phyloP scores from a whole-genome alignment of 192 early-diverging fungal species.

The Tieghemiomyces parasiticus region DNA sequence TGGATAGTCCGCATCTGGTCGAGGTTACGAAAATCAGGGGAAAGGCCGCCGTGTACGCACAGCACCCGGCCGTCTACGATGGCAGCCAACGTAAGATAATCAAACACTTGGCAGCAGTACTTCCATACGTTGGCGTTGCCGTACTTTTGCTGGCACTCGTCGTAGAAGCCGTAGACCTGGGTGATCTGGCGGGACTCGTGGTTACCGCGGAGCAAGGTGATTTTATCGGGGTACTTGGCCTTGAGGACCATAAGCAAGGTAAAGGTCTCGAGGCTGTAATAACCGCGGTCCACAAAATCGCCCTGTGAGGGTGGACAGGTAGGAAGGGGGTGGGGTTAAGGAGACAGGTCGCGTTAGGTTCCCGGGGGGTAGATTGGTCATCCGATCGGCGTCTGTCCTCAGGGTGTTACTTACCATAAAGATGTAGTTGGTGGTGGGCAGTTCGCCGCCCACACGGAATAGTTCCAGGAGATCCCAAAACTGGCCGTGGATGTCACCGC shows the following conservation, averaged over 20 bases:
- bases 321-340: no score
- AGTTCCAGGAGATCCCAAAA: constrained; percentile 94
- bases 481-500: constrained; percentile 97
- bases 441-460: constrained; percentile 89
- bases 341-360: no score
- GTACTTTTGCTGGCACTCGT: constrained; percentile 89
- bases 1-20: constrained; percentile 93
- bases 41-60: constrained; percentile 88
- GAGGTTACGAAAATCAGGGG: constrained; percentile 81
- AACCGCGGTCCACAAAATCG: constrained; percentile 98
- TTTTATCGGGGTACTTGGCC: constrained; percentile 93
- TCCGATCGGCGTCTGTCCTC: no score
- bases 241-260: constrained; percentile 85
- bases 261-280: constrained; percentile 94
- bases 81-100: constrained; percentile 80
- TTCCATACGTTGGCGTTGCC: constrained; percentile 94
- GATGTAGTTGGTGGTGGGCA: constrained; percentile 89
- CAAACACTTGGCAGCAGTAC: constrained; percentile 87
- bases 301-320: no score
- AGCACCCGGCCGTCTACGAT: constrained; percentile 87
- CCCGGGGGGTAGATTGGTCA: no score
- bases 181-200: constrained; percentile 97
- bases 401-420: no score
- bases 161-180: constrained; percentile 92
- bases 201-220: constrained; percentile 89